phyloP scores from a whole-genome alignment of 352 stramenopile species.

The Globisporangium iwayamae region DNA sequence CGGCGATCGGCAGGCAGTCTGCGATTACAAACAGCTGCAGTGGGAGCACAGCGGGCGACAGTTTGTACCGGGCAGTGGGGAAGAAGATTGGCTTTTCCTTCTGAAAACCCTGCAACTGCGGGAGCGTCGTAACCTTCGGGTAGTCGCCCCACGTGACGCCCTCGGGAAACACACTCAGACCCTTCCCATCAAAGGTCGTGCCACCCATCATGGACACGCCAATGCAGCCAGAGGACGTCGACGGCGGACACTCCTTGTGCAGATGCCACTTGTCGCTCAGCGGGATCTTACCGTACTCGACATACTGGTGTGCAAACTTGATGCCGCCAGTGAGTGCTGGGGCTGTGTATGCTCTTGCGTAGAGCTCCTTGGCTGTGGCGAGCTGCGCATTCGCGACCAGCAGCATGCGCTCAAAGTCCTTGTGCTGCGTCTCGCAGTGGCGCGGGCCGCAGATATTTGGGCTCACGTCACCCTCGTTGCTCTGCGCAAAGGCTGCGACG shows the following conservation, averaged over 20 bases:
- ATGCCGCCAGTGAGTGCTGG: constrained; percentile 41
- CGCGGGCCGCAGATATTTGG: constrained; percentile 87
- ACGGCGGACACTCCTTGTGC: constrained; percentile 57
- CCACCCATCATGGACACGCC: constrained; percentile 83
- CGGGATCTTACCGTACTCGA: constrained; percentile 67
- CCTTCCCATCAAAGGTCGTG: constrained; percentile 71
- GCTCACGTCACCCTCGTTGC: constrained; percentile 92
- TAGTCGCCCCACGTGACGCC: constrained; percentile 67
- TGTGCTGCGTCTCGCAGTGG: constrained; percentile 56
- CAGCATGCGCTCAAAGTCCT: constrained; percentile 82
- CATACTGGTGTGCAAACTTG: constrained; percentile 64
- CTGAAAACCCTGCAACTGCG: constrained; percentile 63
- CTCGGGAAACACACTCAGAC: constrained; percentile 57
- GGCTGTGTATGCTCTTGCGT: constrained; percentile 34
- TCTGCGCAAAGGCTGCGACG: constrained; percentile 91
- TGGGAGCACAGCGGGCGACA: constrained; percentile 68
- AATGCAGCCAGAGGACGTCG: constrained; percentile 76
- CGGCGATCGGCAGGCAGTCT: constrained; percentile 53
- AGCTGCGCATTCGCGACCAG: constrained; percentile 73
- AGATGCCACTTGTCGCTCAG: constrained; percentile 66
- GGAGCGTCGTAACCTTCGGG: constrained; percentile 69
- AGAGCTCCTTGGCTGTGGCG: constrained; percentile 55
- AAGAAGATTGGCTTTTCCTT: constrained; percentile 83
- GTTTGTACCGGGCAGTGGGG: constrained; percentile 63
- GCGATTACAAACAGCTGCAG: constrained; percentile 70